Base-by-base conservation (phyloP, 768 basidiomycete genomes). In the Dioszegia aurantiaca region DNA sequence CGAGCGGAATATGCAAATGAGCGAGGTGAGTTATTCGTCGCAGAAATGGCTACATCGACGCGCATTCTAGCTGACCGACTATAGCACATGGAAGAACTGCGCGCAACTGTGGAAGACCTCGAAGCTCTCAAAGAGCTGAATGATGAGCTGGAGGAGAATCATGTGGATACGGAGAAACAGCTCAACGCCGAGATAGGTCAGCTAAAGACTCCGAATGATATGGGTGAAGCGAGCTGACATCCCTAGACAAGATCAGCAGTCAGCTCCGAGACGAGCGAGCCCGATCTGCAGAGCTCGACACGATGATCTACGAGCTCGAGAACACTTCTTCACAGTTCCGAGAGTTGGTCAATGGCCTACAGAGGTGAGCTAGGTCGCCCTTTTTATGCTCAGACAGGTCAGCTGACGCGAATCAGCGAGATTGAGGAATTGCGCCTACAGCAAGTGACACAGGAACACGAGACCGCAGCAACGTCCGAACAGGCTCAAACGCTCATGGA, bases 1-100 rank as follows among this genome's bases (percentile, higher is more conserved):
- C 0, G 94, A 95, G 68, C 85, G 93, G 3, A 98, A 95, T 71
- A 82, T 97, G 19, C 83, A 87, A 78, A 83, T 97, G 44, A 87
- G 89, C 60, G 94, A 97, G 82, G 90, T 90, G 64, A 53, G 78
- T n/a, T 41, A n/a, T n/a, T n/a, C n/a, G n/a, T n/a, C n/a, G n/a
- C n/a, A n/a, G n/a, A n/a, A n/a, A n/a, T n/a, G n/a, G n/a, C n/a
- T n/a, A n/a, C n/a, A n/a, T n/a, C n/a, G n/a, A n/a, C n/a, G n/a
- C n/a, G n/a, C n/a, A 10, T 30, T 21, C 3, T 30, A 30, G 47
- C 59, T 62, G 56, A 46, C 16, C n/a, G 4, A 10, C 2, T 12
- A 10, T 67, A 93, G 89, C 93, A 92, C 85, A 91, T 97, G 63
- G 95, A 98, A 74, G 92, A 97, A 77, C 93, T 97, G 88, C 84